Evolutionary conservation across 2,329 filamentous ascomycete genomes (phyloP).

Genomic region (Acrocalymma vagum): DNA sequence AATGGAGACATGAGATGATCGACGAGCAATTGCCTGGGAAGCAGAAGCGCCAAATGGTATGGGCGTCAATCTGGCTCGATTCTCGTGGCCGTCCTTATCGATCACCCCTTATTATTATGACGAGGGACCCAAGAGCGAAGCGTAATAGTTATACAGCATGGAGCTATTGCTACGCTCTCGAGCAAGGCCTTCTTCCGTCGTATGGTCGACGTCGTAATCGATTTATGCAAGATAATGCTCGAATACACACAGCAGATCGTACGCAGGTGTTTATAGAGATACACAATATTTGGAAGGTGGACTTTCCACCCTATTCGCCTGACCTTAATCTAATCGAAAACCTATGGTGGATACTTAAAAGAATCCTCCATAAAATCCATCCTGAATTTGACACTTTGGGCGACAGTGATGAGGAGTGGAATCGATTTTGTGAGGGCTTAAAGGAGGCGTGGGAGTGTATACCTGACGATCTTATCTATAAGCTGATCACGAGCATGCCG

Average conservation of each 20-base stretch:
- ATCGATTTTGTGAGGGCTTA: conserved; percentile 1
- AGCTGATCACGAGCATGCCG: conserved; percentile 11
- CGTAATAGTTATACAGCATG: conserved; percentile 10
- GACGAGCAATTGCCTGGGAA: too few species aligned
- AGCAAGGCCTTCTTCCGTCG: conserved; percentile 7
- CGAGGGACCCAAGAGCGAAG: conserved; percentile 6
- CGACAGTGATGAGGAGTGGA: conserved; percentile 5
- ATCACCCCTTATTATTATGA: conserved; percentile 16
- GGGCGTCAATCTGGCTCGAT: conserved; percentile 8
- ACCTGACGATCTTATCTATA: conserved; percentile 5
- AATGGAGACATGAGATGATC: too few species aligned
- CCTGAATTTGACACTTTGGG: conserved; percentile 13
- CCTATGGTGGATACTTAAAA: conserved; percentile 26
- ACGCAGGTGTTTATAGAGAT: conserved; percentile 18
- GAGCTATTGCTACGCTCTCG: conserved; percentile 11
- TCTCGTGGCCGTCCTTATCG: conserved; percentile 3
- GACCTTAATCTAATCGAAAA: conserved; percentile 35
- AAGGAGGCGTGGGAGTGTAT: conserved; percentile 10
- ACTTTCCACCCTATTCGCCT: conserved; percentile 26
- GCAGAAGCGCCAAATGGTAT: conserved; percentile 12
- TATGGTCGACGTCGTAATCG: conserved; percentile 7
- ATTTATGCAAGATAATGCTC: conserved; percentile 32
- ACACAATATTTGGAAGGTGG: conserved; percentile 15
- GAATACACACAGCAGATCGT: conserved; percentile 20
- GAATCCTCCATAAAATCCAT: conserved; percentile 12